phyloP scores from a whole-genome alignment of 208 protist species.

The Leptomonas pyrrhocoris region DNA sequence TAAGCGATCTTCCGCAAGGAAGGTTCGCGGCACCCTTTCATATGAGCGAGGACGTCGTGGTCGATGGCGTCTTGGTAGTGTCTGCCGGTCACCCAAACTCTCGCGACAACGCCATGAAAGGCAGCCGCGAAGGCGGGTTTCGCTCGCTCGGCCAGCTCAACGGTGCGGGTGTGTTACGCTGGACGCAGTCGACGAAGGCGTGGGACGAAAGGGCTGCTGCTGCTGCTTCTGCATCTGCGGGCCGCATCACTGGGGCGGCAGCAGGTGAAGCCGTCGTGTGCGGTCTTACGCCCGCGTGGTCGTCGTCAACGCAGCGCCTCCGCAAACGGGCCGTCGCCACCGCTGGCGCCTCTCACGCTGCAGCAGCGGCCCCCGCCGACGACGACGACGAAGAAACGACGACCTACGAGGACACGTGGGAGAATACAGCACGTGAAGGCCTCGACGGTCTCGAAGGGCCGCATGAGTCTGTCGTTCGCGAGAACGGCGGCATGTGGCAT shows the following conservation, averaged over 20 bases:
- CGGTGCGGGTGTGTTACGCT: conserved; percentile 27
- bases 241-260: no score
- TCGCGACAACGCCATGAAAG: background rate
- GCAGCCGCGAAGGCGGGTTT: background rate
- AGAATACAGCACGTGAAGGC: background rate
- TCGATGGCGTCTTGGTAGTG: conserved; percentile 22
- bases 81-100: background rate
- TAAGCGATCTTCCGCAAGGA: background rate
- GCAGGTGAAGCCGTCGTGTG: conserved; percentile 23
- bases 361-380: no score
- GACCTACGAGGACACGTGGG: background rate
- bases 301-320: conserved; percentile 16
- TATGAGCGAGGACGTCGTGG: conserved; percentile 24
- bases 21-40: conserved; percentile 1
- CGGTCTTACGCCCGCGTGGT: conserved; percentile 17
- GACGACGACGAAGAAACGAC: background rate
- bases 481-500: no score
- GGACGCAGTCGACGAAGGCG: background rate
- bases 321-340: conserved; percentile 4
- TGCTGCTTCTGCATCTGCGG: no score
- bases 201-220: background rate
- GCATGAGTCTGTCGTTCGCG: no score
- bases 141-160: conserved; percentile 31
- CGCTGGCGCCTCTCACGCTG: no score
- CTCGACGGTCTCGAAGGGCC: no score